phyloP scores from a whole-genome alignment of 345 rosid genomes.

The Corchorus olitorius region DNA sequence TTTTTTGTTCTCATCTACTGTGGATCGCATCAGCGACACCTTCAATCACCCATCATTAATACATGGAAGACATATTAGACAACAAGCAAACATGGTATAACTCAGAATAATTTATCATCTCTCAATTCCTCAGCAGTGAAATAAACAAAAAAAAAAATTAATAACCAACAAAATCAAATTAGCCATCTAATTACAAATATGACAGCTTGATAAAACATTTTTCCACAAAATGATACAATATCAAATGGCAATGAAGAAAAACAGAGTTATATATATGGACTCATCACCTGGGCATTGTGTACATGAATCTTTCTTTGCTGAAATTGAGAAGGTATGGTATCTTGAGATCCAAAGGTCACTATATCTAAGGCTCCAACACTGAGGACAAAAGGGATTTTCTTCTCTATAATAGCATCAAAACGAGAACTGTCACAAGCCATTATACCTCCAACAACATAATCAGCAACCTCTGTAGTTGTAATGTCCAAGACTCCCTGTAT shows the following conservation, averaged over 20 bases:
- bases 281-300: constrained; percentile 79
- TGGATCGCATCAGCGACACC: constrained; percentile 86
- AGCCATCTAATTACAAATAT: neutral
- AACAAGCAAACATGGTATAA: neutral
- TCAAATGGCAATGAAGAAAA: neutral
- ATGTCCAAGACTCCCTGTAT: constrained; percentile 79
- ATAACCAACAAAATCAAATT: neutral
- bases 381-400: constrained; percentile 80
- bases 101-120: neutral
- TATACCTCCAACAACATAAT: constrained; percentile 85
- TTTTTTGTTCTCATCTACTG: constrained; percentile 70
- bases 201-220: neutral
- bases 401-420: constrained; percentile 71
- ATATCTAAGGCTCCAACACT: constrained; percentile 94
- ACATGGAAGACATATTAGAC: constrained; percentile 7
- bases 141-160: neutral
- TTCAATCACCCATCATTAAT: constrained; percentile 34
- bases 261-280: neutral
- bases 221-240: neutral
- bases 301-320: constrained; percentile 69
- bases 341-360: constrained; percentile 87
- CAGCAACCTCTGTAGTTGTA: constrained; percentile 96
- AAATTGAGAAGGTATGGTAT: constrained; percentile 69
- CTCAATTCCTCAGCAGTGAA: neutral
- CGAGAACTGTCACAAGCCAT: constrained; percentile 93